Conservation (phyloP, 2,329 filamentous ascomycete species). For the Fusarium praegraminearum region DNA sequence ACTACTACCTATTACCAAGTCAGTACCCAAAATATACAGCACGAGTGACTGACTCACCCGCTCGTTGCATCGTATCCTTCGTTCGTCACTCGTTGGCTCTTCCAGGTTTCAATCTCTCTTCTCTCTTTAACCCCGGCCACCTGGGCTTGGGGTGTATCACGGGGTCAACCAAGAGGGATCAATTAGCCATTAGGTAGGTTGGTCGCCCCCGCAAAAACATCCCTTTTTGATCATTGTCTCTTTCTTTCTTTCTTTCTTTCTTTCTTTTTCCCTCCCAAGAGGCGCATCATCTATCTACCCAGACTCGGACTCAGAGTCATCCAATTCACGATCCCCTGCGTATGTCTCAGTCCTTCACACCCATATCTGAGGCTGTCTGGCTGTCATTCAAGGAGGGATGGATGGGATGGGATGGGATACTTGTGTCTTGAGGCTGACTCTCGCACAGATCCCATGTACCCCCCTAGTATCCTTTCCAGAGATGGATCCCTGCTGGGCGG, state of each 20-base stretch:
- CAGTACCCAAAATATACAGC: neutral
- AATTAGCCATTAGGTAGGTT: slow-evolving; percentile 18
- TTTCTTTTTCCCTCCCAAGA: neutral
- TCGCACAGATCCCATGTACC: slow-evolving; percentile 25
- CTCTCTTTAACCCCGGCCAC: slow-evolving; percentile 2
- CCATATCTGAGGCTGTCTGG: slow-evolving; percentile 33
- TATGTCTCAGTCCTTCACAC: slow-evolving; percentile 39
- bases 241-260: neutral
- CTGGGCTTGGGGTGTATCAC: slow-evolving; percentile 31
- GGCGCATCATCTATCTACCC: neutral
- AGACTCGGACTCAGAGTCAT: neutral
- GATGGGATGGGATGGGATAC: slow-evolving; percentile 17
- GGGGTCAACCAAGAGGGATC: slow-evolving; percentile 35
- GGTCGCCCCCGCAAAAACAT: slow-evolving; percentile 19
- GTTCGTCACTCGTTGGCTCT: neutral
- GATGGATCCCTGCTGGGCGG: slow-evolving; percentile 16
- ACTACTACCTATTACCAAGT: neutral
- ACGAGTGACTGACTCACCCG: slow-evolving; percentile 19
- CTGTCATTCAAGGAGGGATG: slow-evolving; percentile 9
- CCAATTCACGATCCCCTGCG: slow-evolving; percentile 26
- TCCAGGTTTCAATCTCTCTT: slow-evolving; percentile 11
- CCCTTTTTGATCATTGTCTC: slow-evolving; percentile 10
- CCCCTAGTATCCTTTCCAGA: slow-evolving; percentile 2
- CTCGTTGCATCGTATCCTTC: neutral
- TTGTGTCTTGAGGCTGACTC: slow-evolving; percentile 25